Evolutionary conservation across 1,284 basidiomycete species (phyloP).

Genomic region (Lignosus rhinocerotis): DNA sequence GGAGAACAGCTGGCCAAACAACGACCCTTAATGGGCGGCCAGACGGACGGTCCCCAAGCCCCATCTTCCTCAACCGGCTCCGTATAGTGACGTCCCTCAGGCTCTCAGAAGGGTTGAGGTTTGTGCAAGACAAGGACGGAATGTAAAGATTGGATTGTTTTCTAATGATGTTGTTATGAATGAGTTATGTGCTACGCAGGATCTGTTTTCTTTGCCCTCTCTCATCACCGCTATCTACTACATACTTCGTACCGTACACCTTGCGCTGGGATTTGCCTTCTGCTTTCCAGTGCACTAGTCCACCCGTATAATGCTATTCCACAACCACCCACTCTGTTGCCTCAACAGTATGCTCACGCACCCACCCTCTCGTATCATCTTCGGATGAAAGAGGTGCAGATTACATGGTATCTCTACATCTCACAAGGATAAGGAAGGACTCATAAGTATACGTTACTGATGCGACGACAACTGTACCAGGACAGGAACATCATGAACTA

Average conservation of each 20-base stretch:
- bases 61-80: not conserved
- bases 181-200: constrained; percentile 24
- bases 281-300: constrained; percentile 18
- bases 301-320: constrained; percentile 18
- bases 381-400: not conserved
- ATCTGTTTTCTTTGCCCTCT: not conserved
- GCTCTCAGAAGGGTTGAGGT: not conserved
- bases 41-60: not conserved
- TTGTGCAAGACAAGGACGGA: constrained; percentile 14
- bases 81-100: not conserved
- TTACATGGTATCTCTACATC: not conserved
- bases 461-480: constrained; percentile 11
- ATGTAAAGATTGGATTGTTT: constrained; percentile 19
- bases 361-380: not conserved
- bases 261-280: constrained; percentile 12
- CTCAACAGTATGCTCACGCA: constrained; percentile 1
- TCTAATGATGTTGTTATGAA: constrained; percentile 23
- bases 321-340: not conserved
- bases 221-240: constrained; percentile 11
- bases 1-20: constrained; percentile 72
- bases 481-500: constrained; percentile 1
- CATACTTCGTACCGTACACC: constrained; percentile 16
- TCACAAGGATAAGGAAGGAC: constrained; percentile 4
- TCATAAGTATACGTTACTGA: constrained; percentile 12
- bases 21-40: constrained; percentile 24